phyloP scores from a whole-genome alignment of 1,139 yeast species.

The Blastobotrys capitulatus region DNA sequence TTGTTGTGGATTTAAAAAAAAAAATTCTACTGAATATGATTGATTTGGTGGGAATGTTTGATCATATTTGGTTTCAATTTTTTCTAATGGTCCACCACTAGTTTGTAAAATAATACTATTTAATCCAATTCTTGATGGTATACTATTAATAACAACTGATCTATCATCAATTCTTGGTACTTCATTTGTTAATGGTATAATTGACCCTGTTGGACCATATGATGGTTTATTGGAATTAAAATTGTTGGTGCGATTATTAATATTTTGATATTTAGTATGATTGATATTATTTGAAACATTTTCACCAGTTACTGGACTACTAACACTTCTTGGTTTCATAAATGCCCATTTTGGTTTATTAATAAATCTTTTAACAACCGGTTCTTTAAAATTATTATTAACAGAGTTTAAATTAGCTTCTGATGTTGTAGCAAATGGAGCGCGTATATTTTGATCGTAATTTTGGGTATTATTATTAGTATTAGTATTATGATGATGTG shows the following conservation, averaged over 20 bases:
- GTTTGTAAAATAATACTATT: conserved; percentile 52
- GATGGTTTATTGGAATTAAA: too few species aligned
- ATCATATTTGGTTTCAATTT: conserved; percentile 9
- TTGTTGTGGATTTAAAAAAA: conserved; percentile 48
- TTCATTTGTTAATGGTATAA: not conserved
- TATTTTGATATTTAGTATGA: too few species aligned
- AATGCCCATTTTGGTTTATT: conserved; percentile 9
- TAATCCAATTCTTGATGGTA: conserved; percentile 37
- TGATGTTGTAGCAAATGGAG: conserved; percentile 9
- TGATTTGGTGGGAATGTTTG: conserved; percentile 33
- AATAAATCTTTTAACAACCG: conserved; percentile 6
- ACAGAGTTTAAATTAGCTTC: conserved; percentile 12
- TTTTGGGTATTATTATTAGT: not conserved
- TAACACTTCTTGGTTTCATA: conserved; percentile 9
- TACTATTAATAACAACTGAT: not conserved
- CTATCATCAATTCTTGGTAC: conserved; percentile 1
- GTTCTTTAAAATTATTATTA: conserved; percentile 2
- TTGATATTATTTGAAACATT: not conserved
- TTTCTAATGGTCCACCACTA: conserved; percentile 70
- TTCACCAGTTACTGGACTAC: conserved; percentile 6
- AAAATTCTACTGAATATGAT: conserved; percentile 39
- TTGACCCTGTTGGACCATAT: not conserved
- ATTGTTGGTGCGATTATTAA: too few species aligned
- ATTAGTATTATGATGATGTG: not conserved
- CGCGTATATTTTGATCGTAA: not conserved